A percentile compares a stretch with the other conserved stretches of the same genome.
Evolutionary conservation across 2,329 filamentous ascomycete genomes (phyloP).

Genomic region (Fusarium concolor): DNA sequence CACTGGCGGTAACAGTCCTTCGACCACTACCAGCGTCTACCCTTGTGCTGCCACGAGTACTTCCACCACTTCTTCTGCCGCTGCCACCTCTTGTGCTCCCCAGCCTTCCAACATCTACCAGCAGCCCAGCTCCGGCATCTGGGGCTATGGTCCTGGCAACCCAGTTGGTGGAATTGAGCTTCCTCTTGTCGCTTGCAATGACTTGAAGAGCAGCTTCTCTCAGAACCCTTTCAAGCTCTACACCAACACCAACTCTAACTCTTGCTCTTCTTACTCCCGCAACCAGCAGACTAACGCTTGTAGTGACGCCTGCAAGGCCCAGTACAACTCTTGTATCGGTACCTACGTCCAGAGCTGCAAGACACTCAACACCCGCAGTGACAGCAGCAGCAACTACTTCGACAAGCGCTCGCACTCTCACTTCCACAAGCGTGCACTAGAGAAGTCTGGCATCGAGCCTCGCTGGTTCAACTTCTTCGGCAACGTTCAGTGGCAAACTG

Average conservation of each 20-base stretch:
- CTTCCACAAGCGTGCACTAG: constrained; percentile 44
- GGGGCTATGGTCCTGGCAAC: constrained; percentile 75
- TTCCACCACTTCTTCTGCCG: constrained; percentile 48
- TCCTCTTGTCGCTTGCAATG: constrained; percentile 67
- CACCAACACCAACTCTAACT: constrained; percentile 55
- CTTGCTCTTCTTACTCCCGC: constrained; percentile 60
- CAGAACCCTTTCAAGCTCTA: constrained; percentile 65
- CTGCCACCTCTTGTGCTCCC: constrained; percentile 55
- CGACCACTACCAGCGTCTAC: constrained; percentile 51
- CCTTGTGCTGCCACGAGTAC: constrained; percentile 49
- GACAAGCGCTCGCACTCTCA: constrained; percentile 37
- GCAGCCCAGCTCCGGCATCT: constrained; percentile 66
- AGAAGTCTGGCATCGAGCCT: constrained; percentile 42
- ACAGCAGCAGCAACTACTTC: constrained; percentile 27
- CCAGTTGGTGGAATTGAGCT: constrained; percentile 64
- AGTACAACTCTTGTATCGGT: constrained; percentile 61
- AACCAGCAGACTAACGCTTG: constrained; percentile 56
- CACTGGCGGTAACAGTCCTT: constrained; percentile 49
- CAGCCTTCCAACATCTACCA: constrained; percentile 64
- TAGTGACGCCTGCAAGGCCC: constrained; percentile 63
- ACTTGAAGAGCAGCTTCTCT: constrained; percentile 57
- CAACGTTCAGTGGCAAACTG: constrained; percentile 50
- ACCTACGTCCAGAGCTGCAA: constrained; percentile 64
- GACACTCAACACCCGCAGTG: constrained; percentile 44
- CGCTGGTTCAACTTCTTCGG: constrained; percentile 46